These are phyloP conservation scores for Sabuloglossum arenarium DNA, from an alignment of 495 filamentous ascomycete species.

Conservation along the genomic window DNA sequence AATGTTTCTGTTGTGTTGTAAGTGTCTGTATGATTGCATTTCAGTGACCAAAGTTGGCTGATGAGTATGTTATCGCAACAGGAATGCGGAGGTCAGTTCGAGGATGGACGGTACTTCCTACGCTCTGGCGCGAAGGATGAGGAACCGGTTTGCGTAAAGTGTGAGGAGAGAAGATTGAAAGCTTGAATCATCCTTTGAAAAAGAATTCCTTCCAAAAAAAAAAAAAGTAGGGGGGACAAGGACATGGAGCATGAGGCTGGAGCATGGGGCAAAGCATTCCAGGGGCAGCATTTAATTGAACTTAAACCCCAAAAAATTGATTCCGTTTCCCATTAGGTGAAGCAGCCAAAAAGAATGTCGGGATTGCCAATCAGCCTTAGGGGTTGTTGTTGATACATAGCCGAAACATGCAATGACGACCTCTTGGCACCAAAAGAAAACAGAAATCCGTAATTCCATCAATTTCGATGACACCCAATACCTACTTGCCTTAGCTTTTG, in stretches of 20 bases:
- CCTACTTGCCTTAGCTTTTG: no score
- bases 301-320: not conserved
- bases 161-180: conserved; percentile 43
- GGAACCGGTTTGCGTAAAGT: conserved; percentile 39
- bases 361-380: no score
- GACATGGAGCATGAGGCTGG: not conserved
- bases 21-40: conserved; percentile 4
- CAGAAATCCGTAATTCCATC: no score
- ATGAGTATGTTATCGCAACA: conserved; percentile 12
- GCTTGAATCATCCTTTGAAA: no score
- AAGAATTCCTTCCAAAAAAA: not conserved
- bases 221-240: not conserved
- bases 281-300: not conserved
- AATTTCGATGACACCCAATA: no score
- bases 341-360: no score
- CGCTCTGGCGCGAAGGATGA: conserved; percentile 26
- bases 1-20: conserved; percentile 66
- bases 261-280: not conserved
- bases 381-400: no score
- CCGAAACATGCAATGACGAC: no score
- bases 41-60: conserved; percentile 1
- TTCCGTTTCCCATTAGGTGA: no score
- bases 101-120: conserved; percentile 44
- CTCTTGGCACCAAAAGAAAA: no score
- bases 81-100: conserved; percentile 40